phyloP scores from a whole-genome alignment of 805 yeast species.

The Lipomyces orientalis region DNA sequence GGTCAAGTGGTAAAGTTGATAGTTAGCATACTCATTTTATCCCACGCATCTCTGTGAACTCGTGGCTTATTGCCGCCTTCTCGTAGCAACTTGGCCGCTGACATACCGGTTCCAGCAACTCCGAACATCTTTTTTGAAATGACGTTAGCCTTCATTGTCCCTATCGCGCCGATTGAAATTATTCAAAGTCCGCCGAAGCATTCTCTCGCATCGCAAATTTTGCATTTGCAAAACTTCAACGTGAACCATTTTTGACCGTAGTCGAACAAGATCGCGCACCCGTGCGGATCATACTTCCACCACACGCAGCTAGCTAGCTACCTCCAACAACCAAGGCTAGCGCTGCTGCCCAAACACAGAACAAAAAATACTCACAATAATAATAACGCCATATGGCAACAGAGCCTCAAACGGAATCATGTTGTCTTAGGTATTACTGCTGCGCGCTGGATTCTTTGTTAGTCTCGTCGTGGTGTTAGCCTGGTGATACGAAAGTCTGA shows the following conservation, averaged over 20 bases:
- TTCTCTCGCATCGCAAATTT: background rate
- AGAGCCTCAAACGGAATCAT: constrained; percentile 77
- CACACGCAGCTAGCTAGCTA: no score
- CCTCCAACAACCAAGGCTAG: constrained; percentile 6
- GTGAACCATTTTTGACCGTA: no score
- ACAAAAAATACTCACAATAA: constrained; percentile 50
- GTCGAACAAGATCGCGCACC: no score
- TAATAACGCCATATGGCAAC: constrained; percentile 64
- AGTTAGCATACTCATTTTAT: constrained; percentile 25
- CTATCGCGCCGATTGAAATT: background rate
- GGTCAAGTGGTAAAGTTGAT: background rate
- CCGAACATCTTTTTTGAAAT: constrained; percentile 24
- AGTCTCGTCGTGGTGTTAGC: background rate
- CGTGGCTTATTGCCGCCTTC: constrained; percentile 52
- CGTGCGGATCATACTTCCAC: no score
- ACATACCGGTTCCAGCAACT: constrained; percentile 60
- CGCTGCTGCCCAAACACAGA: background rate
- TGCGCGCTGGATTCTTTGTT: no score
- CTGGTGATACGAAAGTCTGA: no score
- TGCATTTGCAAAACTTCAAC: no score
- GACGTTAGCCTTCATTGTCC: background rate
- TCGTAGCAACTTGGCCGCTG: constrained; percentile 51
- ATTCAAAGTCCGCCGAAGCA: background rate
- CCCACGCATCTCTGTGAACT: constrained; percentile 36
- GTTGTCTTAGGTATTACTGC: constrained; percentile 1